phyloP scores from a whole-genome alignment of 805 yeast genomes.

The Priceomyces medius region DNA sequence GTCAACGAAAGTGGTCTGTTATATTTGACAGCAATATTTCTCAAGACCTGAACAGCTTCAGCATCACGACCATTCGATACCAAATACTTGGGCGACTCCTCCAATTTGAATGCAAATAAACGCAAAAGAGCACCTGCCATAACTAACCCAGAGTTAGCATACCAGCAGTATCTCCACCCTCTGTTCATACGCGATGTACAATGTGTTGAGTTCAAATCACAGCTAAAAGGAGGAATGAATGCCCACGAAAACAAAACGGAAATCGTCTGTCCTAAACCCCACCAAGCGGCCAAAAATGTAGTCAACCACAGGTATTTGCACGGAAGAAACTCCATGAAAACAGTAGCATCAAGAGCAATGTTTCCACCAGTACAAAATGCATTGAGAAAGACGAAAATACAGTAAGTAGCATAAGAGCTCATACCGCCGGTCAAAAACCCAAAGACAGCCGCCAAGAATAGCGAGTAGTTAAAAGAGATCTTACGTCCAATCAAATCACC shows the following conservation, averaged over 20 bases:
- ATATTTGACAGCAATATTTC: conserved; percentile 45
- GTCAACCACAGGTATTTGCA: conserved; percentile 24
- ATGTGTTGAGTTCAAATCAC: conserved; percentile 28
- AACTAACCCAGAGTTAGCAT: conserved; percentile 51
- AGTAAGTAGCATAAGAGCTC: conserved; percentile 24
- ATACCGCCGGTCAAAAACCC: conserved; percentile 26
- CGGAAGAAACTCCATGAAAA: conserved; percentile 27
- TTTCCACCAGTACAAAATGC: conserved; percentile 29
- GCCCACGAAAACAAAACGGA: conserved; percentile 55
- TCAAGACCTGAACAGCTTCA: conserved; percentile 44
- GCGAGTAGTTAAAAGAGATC: conserved; percentile 43
- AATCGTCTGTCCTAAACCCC: conserved; percentile 63
- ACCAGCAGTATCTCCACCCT: conserved; percentile 61
- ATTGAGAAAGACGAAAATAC: conserved; percentile 21
- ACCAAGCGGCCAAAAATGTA: conserved; percentile 47
- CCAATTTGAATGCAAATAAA: conserved; percentile 33
- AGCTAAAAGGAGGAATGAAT: conserved; percentile 48
- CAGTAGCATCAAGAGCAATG: conserved; percentile 27
- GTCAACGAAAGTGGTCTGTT: conserved; percentile 43
- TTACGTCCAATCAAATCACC: conserved; percentile 57
- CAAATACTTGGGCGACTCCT: conserved; percentile 58
- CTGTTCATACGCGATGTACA: conserved; percentile 49
- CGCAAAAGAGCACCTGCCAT: conserved; percentile 30
- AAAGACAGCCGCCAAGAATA: conserved; percentile 21
- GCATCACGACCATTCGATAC: conserved; percentile 52